These are phyloP conservation scores for Colletotrichum horii DNA, from an alignment of 2,329 filamentous ascomycete genomes.

Conservation along the genomic window DNA sequence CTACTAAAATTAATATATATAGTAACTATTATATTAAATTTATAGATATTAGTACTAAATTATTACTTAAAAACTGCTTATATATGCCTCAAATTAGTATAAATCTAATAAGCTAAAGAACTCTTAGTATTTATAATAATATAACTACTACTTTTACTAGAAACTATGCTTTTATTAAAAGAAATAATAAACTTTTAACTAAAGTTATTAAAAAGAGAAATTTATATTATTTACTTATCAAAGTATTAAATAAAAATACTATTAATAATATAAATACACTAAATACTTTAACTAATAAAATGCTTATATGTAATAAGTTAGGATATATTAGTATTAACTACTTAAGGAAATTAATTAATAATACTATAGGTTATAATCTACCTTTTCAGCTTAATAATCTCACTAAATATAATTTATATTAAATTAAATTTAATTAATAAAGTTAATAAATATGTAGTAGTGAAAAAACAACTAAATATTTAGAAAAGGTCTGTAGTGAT, in stretches of 20 bases:
- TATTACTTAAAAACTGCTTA: not conserved
- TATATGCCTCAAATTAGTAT: not conserved
- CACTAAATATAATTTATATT: not conserved
- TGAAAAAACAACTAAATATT: not conserved
- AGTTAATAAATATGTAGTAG: not conserved
- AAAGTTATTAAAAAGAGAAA: not conserved
- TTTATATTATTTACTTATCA: not conserved
- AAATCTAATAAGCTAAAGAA: not conserved
- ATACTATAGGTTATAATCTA: not conserved
- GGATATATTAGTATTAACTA: not conserved
- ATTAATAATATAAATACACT: not conserved
- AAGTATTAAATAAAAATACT: not conserved
- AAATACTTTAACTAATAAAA: not conserved
- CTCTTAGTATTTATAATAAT: not conserved
- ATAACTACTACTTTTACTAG: not conserved
- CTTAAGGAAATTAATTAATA: not conserved
- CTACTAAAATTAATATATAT: not conserved
- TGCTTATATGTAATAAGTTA: not conserved
- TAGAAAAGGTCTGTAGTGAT: not conserved
- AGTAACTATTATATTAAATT: not conserved
- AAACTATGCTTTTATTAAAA: not conserved
- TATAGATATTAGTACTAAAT: not conserved
- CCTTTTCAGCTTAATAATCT: not conserved
- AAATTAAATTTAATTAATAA: not conserved
- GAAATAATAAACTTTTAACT: not conserved